These are phyloP conservation scores for Alternaria novae-zelandiae DNA, from an alignment of 2,329 filamentous ascomycete genomes.

Conservation along the genomic window DNA sequence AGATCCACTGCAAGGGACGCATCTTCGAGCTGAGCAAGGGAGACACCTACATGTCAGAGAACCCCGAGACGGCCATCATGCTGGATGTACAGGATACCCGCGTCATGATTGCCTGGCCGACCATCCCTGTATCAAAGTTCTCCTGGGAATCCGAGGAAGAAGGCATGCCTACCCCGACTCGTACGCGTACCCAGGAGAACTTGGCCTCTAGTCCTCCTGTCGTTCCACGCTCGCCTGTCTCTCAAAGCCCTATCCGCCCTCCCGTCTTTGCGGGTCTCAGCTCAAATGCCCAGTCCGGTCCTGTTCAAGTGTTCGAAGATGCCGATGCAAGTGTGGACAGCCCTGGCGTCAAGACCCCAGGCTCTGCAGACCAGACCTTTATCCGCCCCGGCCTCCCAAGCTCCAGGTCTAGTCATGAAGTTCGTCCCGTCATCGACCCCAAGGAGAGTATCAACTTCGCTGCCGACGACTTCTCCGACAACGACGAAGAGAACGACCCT, in stretches of 20 bases:
- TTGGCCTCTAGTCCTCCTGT: constrained; percentile 66
- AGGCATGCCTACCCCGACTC: constrained; percentile 43
- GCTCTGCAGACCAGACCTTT: constrained; percentile 38
- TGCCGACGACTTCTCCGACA: constrained; percentile 71
- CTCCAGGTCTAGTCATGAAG: constrained; percentile 27
- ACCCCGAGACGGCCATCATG: constrained; percentile 88
- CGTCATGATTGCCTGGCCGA: constrained; percentile 89
- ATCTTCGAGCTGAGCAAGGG: constrained; percentile 87
- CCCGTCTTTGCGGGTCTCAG: constrained; percentile 50
- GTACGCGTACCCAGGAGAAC: constrained; percentile 48
- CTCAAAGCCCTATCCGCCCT: constrained; percentile 67
- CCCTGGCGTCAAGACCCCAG: constrained; percentile 26
- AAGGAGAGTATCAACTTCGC: constrained; percentile 39
- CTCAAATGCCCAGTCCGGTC: constrained; percentile 25
- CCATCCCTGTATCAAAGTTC: constrained; percentile 60
- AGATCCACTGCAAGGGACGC: constrained; percentile 87
- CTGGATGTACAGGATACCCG: constrained; percentile 92
- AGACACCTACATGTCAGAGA: constrained; percentile 88
- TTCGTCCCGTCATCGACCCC: constrained; percentile 13
- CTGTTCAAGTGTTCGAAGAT: constrained; percentile 50
- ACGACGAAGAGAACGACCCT: constrained; percentile 91
- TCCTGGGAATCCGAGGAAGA: constrained; percentile 67
- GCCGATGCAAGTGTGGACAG: constrained; percentile 39
- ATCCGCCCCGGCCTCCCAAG: constrained; percentile 36
- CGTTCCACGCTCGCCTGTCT: constrained; percentile 76